These are phyloP conservation scores for Chytridiales sp. DNA, from an alignment of 371 early-diverging fungal species.

Conservation along the genomic window DNA sequence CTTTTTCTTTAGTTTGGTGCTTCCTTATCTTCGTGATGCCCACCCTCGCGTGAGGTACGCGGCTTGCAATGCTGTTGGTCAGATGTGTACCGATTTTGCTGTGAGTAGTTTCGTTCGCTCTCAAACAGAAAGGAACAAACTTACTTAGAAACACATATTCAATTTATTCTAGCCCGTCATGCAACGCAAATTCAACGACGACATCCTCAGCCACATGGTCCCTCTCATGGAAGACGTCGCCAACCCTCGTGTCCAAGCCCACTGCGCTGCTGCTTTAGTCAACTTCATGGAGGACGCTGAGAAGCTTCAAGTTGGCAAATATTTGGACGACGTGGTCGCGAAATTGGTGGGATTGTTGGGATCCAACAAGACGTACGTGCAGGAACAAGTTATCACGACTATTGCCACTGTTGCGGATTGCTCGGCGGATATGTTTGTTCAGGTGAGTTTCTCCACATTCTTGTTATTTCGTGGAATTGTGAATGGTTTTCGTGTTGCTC, in stretches of 20 bases:
- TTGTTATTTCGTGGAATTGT: no score
- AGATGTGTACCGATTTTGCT: conserved; percentile 95
- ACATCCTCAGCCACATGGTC: conserved; percentile 74
- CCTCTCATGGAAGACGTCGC: conserved; percentile 82
- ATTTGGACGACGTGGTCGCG: conserved; percentile 84
- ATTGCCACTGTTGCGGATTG: conserved; percentile 97
- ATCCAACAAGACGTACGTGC: conserved; percentile 82
- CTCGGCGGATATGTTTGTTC: conserved; percentile 82
- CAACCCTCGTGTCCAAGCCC: conserved; percentile 85
- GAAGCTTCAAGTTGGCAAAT: conserved; percentile 76
- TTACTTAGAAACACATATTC: not conserved
- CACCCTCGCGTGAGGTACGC: conserved; percentile 96
- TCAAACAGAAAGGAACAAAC: no score
- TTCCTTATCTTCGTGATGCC: conserved; percentile 83
- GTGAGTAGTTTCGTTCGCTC: conserved; percentile 12
- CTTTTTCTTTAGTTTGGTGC: conserved; percentile 54
- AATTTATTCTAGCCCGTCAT: conserved; percentile 54
- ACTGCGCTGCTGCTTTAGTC: conserved; percentile 94
- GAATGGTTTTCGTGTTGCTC: conserved; percentile 4
- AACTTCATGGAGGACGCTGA: conserved; percentile 90
- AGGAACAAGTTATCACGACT: conserved; percentile 96
- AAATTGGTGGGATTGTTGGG: conserved; percentile 78
- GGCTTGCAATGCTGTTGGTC: conserved; percentile 93
- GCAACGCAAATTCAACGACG: conserved; percentile 77
- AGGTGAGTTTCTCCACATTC: conserved; percentile 40